Evolutionary conservation across 352 stramenopile species (phyloP).

Genomic region (Peronospora farinosa): DNA sequence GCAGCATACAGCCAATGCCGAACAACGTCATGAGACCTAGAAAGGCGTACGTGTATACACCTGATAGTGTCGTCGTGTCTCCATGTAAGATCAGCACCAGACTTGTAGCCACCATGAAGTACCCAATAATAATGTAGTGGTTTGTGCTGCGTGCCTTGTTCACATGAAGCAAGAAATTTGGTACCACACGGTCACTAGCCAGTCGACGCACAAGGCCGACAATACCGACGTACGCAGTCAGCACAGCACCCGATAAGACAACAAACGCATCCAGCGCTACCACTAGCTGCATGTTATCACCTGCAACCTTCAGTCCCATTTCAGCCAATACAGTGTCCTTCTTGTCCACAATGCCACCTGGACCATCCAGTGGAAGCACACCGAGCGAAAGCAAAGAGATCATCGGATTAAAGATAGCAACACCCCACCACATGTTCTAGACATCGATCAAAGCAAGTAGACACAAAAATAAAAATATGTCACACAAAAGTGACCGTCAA

Average conservation of each 20-base stretch:
- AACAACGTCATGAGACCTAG: slow-evolving; percentile 93
- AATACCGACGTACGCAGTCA: slow-evolving; percentile 92
- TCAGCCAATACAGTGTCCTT: slow-evolving; percentile 88
- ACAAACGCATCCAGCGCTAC: slow-evolving; percentile 91
- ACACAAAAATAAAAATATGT: slow-evolving; percentile 4
- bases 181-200: slow-evolving; percentile 85
- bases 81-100: slow-evolving; percentile 87
- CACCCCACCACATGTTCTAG: slow-evolving; percentile 91
- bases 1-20: slow-evolving; percentile 88
- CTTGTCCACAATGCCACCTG: slow-evolving; percentile 67
- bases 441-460: slow-evolving; percentile 2
- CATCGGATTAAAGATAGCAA: slow-evolving; percentile 91
- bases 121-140: slow-evolving; percentile 90
- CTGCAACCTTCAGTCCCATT: slow-evolving; percentile 82
- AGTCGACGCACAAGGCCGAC: slow-evolving; percentile 88
- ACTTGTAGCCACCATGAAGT: slow-evolving; percentile 85
- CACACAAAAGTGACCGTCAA: background rate
- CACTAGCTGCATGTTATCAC: slow-evolving; percentile 62
- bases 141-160: slow-evolving; percentile 86
- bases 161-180: slow-evolving; percentile 66
- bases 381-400: slow-evolving; percentile 88
- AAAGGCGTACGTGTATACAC: slow-evolving; percentile 95
- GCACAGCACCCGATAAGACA: slow-evolving; percentile 88
- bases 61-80: slow-evolving; percentile 88
- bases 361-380: slow-evolving; percentile 77